These are phyloP conservation scores for Alternaria brassicae DNA, from an alignment of 2,329 filamentous ascomycete genomes.

Conservation along the genomic window DNA sequence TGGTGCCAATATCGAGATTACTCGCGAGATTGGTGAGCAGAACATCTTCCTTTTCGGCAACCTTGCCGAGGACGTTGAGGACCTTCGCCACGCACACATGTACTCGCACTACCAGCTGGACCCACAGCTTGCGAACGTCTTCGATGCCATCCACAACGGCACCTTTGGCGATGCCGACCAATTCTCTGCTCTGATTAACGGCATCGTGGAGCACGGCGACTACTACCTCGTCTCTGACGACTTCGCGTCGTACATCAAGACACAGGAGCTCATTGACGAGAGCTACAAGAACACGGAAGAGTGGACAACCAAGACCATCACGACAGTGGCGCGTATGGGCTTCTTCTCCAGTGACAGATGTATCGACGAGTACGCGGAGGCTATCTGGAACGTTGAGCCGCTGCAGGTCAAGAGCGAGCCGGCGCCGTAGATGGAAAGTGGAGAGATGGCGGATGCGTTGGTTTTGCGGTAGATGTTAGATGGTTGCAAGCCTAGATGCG, in stretches of 20 bases:
- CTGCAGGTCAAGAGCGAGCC: conserved; percentile 56
- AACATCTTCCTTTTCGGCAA: conserved; percentile 99
- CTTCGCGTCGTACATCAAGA: conserved; percentile 93
- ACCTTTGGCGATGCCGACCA: conserved; percentile 80
- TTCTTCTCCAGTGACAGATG: conserved; percentile 96
- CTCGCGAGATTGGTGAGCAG: conserved; percentile 91
- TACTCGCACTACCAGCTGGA: conserved; percentile 84
- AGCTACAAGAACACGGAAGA: conserved; percentile 90
- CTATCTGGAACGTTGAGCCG: conserved; percentile 96
- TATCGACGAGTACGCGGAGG: conserved; percentile 96
- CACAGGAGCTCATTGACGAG: conserved; percentile 88
- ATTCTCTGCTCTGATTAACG: conserved; percentile 83
- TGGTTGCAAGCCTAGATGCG: conserved; percentile 6
- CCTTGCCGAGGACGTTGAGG: conserved; percentile 93
- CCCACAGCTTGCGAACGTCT: conserved; percentile 78
- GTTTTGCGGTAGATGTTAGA: conserved; percentile 4
- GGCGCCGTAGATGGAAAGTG: conserved; percentile 18
- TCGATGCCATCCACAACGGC: conserved; percentile 78
- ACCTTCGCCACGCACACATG: conserved; percentile 87
- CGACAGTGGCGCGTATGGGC: conserved; percentile 89
- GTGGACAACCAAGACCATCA: conserved; percentile 91
- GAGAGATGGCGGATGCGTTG: neutral
- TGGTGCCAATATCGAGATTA: conserved; percentile 98
- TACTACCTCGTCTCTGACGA: conserved; percentile 98
- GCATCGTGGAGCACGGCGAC: conserved; percentile 91